Base-by-base conservation (phyloP, 2,329 filamentous ascomycete genomes). In the Acarospora socialis region DNA sequence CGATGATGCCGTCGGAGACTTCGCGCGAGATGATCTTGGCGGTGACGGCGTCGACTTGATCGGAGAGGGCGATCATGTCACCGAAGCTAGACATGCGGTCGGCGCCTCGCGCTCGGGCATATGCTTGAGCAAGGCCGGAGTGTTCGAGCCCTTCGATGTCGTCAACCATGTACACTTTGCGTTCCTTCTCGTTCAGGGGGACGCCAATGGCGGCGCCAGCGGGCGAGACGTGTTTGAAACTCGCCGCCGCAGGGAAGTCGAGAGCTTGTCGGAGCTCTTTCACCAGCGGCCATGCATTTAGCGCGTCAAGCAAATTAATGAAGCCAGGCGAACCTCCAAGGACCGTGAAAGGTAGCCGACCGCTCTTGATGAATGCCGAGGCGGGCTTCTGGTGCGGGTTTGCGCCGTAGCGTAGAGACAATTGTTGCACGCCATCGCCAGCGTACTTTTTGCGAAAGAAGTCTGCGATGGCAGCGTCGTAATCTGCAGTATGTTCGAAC, bases 41-140 rank as follows among this genome's bases (percentile, higher is more conserved):
- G 2, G 90, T 98, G 22, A 84, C 75, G 1, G 92, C 69, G 55
- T 98, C 90, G 36, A 94, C 86, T 34, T 83, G 62, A 52, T 92
- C 81, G 43, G 83, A 92, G 19, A 95, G 73, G 24, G 87, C 90
- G 53, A 95, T 92, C 55, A 95, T 70, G 57, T 98, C 90, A 42
- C 90, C 90, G 52, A 95, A 98, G 63, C 82, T 92, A 59, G 84
- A 93, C 90, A 95, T 95, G 48, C 90, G 81, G 63, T 98, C 90
- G 29, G 90, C 86, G 43, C 90, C 90, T 51, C 90, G 77, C 34
- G 90, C 90, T 53, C 90, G 81, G 37, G 90, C 87, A 51, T 98
- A 98, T 22, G 90, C 90, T 61, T 93, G 86, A 15, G 90, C 90
- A 19, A 95, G 73, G 25, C 68, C 69, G 6, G 87, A 95, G 28